Evolutionary conservation across 2,329 filamentous ascomycete species (phyloP).

Genomic region (Neofusicoccum cordaticola): DNA sequence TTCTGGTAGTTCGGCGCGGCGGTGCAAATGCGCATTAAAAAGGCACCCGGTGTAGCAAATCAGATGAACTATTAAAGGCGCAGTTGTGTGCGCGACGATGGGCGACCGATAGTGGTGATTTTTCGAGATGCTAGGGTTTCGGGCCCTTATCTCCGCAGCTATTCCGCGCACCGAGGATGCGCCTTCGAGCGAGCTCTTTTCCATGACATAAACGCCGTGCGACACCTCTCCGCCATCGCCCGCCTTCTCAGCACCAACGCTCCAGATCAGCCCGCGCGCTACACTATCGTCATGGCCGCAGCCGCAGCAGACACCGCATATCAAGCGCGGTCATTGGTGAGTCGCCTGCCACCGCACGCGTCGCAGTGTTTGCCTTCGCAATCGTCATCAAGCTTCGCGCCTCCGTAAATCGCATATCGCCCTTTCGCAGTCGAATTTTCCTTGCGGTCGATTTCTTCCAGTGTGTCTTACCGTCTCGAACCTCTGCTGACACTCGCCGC

Average conservation of each 20-base stretch:
- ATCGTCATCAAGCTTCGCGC: background rate
- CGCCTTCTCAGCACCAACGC: background rate
- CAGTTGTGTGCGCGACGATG: background rate
- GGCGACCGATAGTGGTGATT: background rate
- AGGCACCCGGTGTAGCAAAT: background rate
- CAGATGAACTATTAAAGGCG: background rate
- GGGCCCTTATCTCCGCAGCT: conserved; percentile 3
- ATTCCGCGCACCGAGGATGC: conserved; percentile 7
- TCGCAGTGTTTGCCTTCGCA: conserved; percentile 9
- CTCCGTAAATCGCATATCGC: background rate
- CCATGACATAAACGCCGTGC: conserved; percentile 15
- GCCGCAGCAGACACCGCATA: conserved; percentile 37
- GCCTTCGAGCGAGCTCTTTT: conserved; percentile 12
- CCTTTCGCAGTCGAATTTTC: background rate
- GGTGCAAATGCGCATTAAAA: conserved; percentile 9
- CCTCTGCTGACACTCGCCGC: background rate
- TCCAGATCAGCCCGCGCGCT: background rate
- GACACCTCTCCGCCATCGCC: conserved; percentile 11
- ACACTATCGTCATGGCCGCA: conserved; percentile 18
- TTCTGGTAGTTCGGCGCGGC: conserved; percentile 9
- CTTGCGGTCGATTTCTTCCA: background rate
- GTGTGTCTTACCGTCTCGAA: no score
- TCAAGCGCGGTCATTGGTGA: conserved; percentile 40
- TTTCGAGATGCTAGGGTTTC: background rate
- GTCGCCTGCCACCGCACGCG: conserved; percentile 19